phyloP scores from a whole-genome alignment of 2,329 filamentous ascomycete genomes.

The Aspergillus floridensis region DNA sequence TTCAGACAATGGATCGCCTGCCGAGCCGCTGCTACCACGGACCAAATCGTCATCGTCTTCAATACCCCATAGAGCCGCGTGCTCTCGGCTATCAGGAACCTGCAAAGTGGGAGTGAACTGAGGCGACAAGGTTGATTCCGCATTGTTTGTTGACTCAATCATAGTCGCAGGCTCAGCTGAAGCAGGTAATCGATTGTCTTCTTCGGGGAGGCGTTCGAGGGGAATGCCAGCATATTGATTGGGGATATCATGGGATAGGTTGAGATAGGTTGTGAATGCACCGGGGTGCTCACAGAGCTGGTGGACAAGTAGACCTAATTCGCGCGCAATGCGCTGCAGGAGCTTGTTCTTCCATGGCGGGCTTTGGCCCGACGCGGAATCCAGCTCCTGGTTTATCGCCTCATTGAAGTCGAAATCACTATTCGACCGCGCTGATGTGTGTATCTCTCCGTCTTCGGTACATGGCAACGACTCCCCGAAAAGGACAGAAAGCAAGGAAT shows the following conservation, averaged over 20 bases:
- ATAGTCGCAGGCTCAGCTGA: constrained; percentile 18
- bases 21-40: constrained; percentile 6
- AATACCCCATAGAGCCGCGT: constrained; percentile 65
- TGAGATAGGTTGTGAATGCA: constrained; percentile 78
- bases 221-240: constrained; percentile 78
- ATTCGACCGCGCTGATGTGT: constrained; percentile 24
- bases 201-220: constrained; percentile 37
- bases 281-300: constrained; percentile 83
- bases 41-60: constrained; percentile 54
- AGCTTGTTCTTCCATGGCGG: constrained; percentile 61
- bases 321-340: constrained; percentile 78
- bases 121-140: constrained; percentile 36
- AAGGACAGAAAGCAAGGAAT: constrained; percentile 77
- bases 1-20: constrained; percentile 32
- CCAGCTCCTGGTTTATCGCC: constrained; percentile 30
- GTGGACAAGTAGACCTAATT: constrained; percentile 79
- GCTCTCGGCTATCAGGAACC: constrained; percentile 38
- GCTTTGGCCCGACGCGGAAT: constrained; percentile 26
- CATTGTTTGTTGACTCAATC: constrained; percentile 21
- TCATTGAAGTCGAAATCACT: constrained; percentile 37
- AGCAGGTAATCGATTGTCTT: constrained; percentile 16
- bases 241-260: constrained; percentile 58
- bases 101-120: constrained; percentile 52
- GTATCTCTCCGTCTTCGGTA: constrained; percentile 30
- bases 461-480: constrained; percentile 74